Percentiles rank a stretch among this genome's conserved stretches.
Evolutionary conservation across 164 flowering plant genomes (phyloP).

Genomic region (Berberis thunbergii): DNA sequence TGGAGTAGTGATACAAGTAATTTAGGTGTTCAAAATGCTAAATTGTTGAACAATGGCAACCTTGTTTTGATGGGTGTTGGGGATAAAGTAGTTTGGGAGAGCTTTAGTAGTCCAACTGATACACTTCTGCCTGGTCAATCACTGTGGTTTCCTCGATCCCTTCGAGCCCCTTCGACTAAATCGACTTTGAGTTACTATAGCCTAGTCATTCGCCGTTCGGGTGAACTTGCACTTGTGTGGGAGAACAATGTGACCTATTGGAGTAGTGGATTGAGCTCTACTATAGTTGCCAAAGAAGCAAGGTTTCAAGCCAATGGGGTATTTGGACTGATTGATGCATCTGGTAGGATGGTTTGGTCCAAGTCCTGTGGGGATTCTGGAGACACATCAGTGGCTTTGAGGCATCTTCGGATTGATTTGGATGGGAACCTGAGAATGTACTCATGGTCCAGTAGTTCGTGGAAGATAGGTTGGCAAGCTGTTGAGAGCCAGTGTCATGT

Average conservation of each 20-base stretch:
- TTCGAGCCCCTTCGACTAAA: constrained; percentile 37
- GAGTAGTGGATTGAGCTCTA: constrained; percentile 30
- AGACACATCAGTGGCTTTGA: constrained; percentile 29
- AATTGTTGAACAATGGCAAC: constrained; percentile 41
- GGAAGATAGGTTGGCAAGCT: constrained; percentile 55
- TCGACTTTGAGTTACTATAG: constrained; percentile 35
- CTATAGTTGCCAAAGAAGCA: constrained; percentile 25
- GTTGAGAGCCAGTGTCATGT: constrained; percentile 45
- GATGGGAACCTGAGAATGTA: constrained; percentile 59
- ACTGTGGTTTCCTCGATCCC: constrained; percentile 31
- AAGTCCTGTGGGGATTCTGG: constrained; percentile 31
- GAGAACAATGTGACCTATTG: constrained; percentile 50
- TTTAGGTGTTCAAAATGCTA: constrained; percentile 39
- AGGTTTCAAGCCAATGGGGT: constrained; percentile 33
- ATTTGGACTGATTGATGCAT: constrained; percentile 27
- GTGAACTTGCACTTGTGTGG: constrained; percentile 43
- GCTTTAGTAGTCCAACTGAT: constrained; percentile 42
- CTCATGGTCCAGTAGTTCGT: constrained; percentile 33
- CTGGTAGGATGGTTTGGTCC: constrained; percentile 27
- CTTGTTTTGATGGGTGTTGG: constrained; percentile 27
- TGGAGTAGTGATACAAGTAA: constrained; percentile 45
- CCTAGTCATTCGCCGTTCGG: constrained; percentile 24
- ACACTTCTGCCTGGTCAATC: constrained; percentile 49
- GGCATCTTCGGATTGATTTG: constrained; percentile 39
- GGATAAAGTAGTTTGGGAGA: constrained; percentile 36